These are phyloP conservation scores for Cladosporium sp. DNA, from an alignment of 2,329 filamentous ascomycete species.

Conservation along the genomic window DNA sequence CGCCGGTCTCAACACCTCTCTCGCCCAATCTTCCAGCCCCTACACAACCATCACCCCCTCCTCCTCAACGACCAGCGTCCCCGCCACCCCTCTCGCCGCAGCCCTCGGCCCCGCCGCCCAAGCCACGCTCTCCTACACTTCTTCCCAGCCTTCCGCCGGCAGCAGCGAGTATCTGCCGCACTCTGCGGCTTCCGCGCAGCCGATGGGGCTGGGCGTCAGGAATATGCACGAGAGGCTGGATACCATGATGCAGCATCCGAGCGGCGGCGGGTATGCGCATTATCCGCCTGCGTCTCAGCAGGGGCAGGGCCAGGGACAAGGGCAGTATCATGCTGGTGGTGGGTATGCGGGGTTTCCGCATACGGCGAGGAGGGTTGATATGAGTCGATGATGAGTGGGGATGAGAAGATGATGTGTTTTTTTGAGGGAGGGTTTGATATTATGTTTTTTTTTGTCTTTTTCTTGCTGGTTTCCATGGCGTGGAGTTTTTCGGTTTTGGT, in stretches of 20 bases:
- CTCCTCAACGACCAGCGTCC: constrained; percentile 58
- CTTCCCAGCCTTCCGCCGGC: too few species aligned
- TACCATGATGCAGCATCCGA: constrained; percentile 18
- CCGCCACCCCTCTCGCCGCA: constrained; percentile 84
- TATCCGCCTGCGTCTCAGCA: background rate
- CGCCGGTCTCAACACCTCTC: constrained; percentile 20
- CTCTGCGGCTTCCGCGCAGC: too few species aligned
- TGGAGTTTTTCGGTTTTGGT: too few species aligned
- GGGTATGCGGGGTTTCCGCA: constrained; percentile 6
- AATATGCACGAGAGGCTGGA: constrained; percentile 16
- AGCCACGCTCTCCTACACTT: constrained; percentile 60
- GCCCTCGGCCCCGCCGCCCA: constrained; percentile 86
- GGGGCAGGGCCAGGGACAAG: background rate
- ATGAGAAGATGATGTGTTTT: too few species aligned
- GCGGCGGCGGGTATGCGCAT: background rate
- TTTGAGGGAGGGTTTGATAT: too few species aligned
- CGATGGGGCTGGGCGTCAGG: background rate
- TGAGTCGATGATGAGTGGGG: constrained; percentile 4
- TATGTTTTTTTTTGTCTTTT: too few species aligned
- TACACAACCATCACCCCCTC: constrained; percentile 15
- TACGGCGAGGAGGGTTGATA: constrained; percentile 4
- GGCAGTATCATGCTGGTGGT: background rate
- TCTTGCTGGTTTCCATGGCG: too few species aligned
- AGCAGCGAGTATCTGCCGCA: constrained; percentile 21
- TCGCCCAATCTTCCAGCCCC: constrained; percentile 14